Base-by-base conservation (phyloP, 192 early-diverging fungal species). In the Coemansia sp. region DNA sequence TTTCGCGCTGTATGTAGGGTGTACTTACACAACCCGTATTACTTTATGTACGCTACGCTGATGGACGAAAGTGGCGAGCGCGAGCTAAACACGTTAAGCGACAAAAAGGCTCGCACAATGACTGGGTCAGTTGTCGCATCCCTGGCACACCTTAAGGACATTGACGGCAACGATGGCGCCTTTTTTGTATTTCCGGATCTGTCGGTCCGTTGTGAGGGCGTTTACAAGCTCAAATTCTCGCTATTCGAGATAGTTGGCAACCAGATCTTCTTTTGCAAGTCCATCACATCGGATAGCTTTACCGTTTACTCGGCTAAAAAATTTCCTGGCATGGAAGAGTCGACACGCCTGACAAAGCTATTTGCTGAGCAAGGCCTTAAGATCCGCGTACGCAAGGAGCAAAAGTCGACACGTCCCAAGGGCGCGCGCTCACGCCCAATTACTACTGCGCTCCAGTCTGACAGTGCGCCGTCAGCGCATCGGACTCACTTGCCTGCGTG, bases 101-200 rank as follows among this genome's bases (percentile, higher is more conserved):
- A 98, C 77, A 93, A 91, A 46, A 94, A 96, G 70, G 95, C 95
- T 18, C 86, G 91, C 4, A 91, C 92, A 18, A 97, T 93, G n/a
- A 95, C 95, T 1, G 96, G 96, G 12, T 96, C 95, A 15, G 94
- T 94, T 16, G 95, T 98, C 22, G 96, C 95, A 0, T 97, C 95
- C 18, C 81, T 97, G 55, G 95, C 94, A 62, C 91, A 94, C 33
- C 82, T 97, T 47, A 95, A 94, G 63, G 97, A 97, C 66, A 87
- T 92, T 29, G 93, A 96, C 60, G 90, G 91, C 71, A 85, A 73
- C 36, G 93, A 95, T 71, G 95, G 95, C n/a, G 95, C 93, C 1
- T 98, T 96, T 73, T 98, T 98, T 88, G 95, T 98, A 41, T 98
- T 98, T 79, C 94, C 96, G 29, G 96, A 98, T 79, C 84, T 98